phyloP scores from a whole-genome alignment of 1,284 basidiomycete species.

The Cryptococcus sp. region DNA sequence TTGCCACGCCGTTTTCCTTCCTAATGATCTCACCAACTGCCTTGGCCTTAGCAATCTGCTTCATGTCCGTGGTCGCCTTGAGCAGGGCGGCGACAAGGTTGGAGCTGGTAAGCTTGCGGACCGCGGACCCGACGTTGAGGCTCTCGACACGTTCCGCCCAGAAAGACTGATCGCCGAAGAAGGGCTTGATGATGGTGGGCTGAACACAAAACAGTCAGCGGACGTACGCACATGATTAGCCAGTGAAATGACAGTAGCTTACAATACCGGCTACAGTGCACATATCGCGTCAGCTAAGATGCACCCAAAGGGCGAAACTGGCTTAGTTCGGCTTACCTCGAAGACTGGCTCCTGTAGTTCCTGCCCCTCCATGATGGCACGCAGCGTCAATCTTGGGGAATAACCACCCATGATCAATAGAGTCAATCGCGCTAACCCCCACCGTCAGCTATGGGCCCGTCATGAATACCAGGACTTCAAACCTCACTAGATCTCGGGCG shows the following conservation, averaged over 20 bases:
- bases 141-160: conserved; percentile 94
- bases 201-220: conserved; percentile 39
- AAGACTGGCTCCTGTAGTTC: conserved; percentile 89
- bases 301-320: neutral
- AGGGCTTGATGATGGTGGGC: conserved; percentile 93
- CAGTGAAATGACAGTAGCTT: conserved; percentile 8
- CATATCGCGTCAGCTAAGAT: neutral
- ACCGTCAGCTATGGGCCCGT: neutral
- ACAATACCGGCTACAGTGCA: conserved; percentile 34
- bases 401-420: conserved; percentile 95
- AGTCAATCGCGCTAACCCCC: conserved; percentile 59
- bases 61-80: conserved; percentile 77
- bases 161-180: conserved; percentile 97
- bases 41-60: conserved; percentile 80
- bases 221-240: conserved; percentile 7
- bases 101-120: conserved; percentile 79
- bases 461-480: conserved; percentile 5
- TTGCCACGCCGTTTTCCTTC: conserved; percentile 78
- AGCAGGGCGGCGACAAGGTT: conserved; percentile 70
- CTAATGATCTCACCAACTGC: conserved; percentile 79
- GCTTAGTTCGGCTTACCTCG: conserved; percentile 58
- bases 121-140: conserved; percentile 79
- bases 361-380: conserved; percentile 96
- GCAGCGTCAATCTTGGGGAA: conserved; percentile 91
- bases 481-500: conserved; percentile 63